Evolutionary conservation across 2,329 filamentous ascomycete genomes (phyloP).

Genomic region (Cordyceps cicadae): DNA sequence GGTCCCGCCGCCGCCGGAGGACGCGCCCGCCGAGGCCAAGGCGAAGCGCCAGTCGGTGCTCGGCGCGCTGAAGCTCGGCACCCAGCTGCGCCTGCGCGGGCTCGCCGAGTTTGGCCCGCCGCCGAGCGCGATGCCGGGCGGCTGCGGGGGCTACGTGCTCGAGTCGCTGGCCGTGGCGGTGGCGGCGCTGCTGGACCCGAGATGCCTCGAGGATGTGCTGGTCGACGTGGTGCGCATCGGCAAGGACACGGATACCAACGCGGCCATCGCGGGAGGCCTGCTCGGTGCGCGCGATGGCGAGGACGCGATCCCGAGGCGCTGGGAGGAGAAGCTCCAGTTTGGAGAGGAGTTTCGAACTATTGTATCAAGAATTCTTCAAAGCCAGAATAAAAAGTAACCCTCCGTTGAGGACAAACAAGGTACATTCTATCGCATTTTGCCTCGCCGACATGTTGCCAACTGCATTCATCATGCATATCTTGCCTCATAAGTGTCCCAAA

Average conservation of each 20-base stretch:
- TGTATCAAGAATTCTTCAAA: neutral
- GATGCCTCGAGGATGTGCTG: slow-evolving; percentile 34
- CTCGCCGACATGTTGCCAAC: neutral
- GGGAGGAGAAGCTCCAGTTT: slow-evolving; percentile 33
- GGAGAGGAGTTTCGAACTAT: slow-evolving; percentile 25
- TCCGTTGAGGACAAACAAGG: neutral
- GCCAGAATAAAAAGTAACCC: neutral
- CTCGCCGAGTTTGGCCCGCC: slow-evolving; percentile 26
- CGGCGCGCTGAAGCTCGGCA: slow-evolving; percentile 23
- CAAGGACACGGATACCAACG: slow-evolving; percentile 39
- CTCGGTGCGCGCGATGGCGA: slow-evolving; percentile 37
- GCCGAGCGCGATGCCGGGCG: slow-evolving; percentile 18
- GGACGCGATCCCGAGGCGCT: slow-evolving; percentile 31
- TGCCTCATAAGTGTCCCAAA: neutral
- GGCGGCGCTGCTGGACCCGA: slow-evolving; percentile 32
- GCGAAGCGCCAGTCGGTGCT: slow-evolving; percentile 13
- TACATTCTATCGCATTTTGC: neutral
- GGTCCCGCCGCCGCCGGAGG: neutral
- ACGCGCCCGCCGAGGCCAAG: neutral
- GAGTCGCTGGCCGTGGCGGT: slow-evolving; percentile 33
- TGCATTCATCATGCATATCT: neutral
- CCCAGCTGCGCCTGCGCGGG: slow-evolving; percentile 17
- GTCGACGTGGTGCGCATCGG: slow-evolving; percentile 38
- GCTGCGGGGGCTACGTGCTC: slow-evolving; percentile 33
- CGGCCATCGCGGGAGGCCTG: slow-evolving; percentile 36